Evolutionary conservation across 73 alveolate species (phyloP).

Genomic region (Paramecium sonneborni): DNA sequence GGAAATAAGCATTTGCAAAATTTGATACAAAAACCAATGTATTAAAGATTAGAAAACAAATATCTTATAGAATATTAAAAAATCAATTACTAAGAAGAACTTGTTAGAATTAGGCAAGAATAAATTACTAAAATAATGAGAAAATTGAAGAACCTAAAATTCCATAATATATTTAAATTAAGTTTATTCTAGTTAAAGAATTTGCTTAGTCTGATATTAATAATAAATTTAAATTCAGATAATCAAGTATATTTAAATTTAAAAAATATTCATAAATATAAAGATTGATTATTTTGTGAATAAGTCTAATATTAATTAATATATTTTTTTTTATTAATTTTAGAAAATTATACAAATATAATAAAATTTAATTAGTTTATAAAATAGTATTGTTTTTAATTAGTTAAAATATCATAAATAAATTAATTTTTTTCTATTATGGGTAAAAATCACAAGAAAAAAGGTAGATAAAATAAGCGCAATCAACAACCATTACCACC

Average conservation of each 20-base stretch:
- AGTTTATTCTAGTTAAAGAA: no score
- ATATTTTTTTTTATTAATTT: no score
- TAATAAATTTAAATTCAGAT: no score
- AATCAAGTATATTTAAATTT: no score
- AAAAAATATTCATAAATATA: no score
- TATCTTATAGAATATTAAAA: not conserved
- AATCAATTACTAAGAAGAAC: not conserved
- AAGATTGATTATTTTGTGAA: no score
- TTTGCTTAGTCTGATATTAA: no score
- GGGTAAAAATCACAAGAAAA: not conserved
- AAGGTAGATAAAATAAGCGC: not conserved
- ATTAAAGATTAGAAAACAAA: constrained; percentile 75
- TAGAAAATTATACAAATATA: no score
- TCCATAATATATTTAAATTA: no score
- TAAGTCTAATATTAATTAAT: no score
- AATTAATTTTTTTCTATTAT: not conserved
- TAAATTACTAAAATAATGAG: no score
- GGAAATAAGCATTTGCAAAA: constrained; percentile 87
- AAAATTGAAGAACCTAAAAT: no score
- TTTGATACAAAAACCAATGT: constrained; percentile 88
- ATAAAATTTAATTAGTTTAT: not conserved
- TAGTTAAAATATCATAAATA: not conserved
- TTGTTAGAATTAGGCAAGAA: not conserved
- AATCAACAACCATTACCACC: constrained; percentile 20
- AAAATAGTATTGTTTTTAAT: not conserved